Percentiles rank a stretch among this genome's conserved stretches.
phyloP scores from a whole-genome alignment of 192 early-diverging fungal species.

The Rhizoclosmatium sp. region DNA sequence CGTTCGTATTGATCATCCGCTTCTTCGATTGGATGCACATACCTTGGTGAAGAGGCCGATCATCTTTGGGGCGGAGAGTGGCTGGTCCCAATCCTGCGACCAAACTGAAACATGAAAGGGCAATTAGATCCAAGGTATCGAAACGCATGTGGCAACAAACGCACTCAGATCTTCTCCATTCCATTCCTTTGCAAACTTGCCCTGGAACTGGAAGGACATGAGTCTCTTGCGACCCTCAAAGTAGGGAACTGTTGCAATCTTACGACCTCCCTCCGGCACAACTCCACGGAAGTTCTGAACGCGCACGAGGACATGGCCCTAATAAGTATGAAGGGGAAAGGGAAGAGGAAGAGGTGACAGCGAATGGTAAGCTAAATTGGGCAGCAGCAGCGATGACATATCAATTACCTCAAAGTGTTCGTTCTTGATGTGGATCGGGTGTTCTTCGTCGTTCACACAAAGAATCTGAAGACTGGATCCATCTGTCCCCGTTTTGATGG shows the following conservation, averaged over 20 bases:
- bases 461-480: constrained; percentile 1
- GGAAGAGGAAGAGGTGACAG: neutral
- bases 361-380: neutral
- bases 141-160: neutral
- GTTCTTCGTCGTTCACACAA: constrained; percentile 36
- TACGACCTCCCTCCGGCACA: constrained; percentile 12
- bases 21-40: neutral
- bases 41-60: constrained; percentile 38
- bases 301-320: constrained; percentile 35
- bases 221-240: constrained; percentile 34
- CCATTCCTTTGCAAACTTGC: constrained; percentile 30
- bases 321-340: too few relatives aligned
- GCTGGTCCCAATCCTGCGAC: constrained; percentile 38
- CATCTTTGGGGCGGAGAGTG: constrained; percentile 30
- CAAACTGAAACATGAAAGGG: constrained; percentile 22
- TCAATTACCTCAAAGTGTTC: constrained; percentile 25
- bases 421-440: constrained; percentile 29
- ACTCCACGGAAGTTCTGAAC: constrained; percentile 36
- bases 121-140: neutral
- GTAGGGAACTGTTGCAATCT: constrained; percentile 30
- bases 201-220: constrained; percentile 42
- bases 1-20: too few relatives aligned
- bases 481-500: neutral
- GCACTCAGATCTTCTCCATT: constrained; percentile 33
- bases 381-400: neutral